Evolutionary conservation across 2,329 filamentous ascomycete species (phyloP).

Genomic region (Apiospora marii): DNA sequence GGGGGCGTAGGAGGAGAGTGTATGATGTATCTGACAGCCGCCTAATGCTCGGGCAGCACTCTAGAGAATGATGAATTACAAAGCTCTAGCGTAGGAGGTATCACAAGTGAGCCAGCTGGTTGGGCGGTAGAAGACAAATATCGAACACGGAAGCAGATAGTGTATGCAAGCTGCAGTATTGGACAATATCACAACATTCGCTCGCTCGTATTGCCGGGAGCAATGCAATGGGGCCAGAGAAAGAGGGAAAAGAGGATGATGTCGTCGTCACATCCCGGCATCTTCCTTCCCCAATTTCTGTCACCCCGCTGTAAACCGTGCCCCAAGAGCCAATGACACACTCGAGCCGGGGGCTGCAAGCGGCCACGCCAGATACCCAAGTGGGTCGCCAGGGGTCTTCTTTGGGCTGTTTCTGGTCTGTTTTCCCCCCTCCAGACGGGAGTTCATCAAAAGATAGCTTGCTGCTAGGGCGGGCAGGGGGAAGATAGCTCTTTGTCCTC

Average conservation of each 20-base stretch:
- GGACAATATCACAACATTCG: neutral
- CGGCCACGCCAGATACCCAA: neutral
- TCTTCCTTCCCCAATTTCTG: neutral
- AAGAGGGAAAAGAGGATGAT: slow-evolving; percentile 17
- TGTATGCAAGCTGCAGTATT: slow-evolving; percentile 8
- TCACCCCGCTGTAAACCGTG: slow-evolving; percentile 10
- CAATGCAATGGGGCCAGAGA: neutral
- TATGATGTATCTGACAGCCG: slow-evolving; percentile 3
- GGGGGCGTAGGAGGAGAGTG: too few species aligned
- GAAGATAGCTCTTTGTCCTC: neutral
- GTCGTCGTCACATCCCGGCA: slow-evolving; percentile 17
- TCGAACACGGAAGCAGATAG: neutral
- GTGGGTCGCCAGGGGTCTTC: slow-evolving; percentile 8
- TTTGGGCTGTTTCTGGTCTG: neutral
- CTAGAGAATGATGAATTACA: neutral
- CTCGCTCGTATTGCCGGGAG: neutral
- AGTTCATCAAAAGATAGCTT: neutral
- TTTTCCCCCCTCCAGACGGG: neutral
- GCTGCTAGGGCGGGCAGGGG: neutral
- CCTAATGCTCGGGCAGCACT: neutral
- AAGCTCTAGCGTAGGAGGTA: neutral
- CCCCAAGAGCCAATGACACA: neutral
- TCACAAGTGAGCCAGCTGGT: neutral
- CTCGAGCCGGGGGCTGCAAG: neutral
- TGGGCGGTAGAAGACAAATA: neutral